Conservation (phyloP, 768 basidiomycete species). For the Tremella mesenterica region DNA sequence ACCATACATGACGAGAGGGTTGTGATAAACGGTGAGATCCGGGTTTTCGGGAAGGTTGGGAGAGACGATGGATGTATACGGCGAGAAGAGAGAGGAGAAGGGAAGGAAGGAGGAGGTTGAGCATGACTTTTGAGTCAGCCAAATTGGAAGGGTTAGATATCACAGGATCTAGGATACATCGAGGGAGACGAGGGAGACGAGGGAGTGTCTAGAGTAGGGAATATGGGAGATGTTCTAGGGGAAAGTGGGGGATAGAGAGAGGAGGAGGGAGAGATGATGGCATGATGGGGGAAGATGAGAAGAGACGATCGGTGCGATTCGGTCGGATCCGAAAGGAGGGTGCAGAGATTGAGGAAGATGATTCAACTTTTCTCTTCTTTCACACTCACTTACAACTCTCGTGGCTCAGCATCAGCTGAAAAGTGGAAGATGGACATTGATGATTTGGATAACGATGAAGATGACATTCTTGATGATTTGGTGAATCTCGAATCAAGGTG, state of each 20-base stretch:
- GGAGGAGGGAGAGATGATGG: too few species aligned
- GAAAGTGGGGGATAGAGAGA: too few species aligned
- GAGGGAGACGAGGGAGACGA: too few species aligned
- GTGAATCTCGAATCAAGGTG: neutral
- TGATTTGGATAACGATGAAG: neutral
- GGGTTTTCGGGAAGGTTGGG: slow-evolving; percentile 1
- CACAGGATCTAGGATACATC: neutral
- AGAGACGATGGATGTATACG: slow-evolving; percentile 9
- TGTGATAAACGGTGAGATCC: slow-evolving; percentile 10
- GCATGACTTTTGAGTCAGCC: slow-evolving; percentile 5
- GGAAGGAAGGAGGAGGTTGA: slow-evolving; percentile 10
- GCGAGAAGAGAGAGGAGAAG: slow-evolving; percentile 12
- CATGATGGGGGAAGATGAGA: too few species aligned
- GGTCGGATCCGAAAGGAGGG: neutral
- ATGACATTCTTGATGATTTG: neutral
- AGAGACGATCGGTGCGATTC: neutral
- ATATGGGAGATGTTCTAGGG: too few species aligned
- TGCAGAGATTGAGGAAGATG: neutral
- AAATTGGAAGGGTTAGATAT: neutral
- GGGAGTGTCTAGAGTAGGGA: too few species aligned
- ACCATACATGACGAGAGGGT: slow-evolving; percentile 7
- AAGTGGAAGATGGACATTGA: neutral
- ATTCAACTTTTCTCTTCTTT: neutral
- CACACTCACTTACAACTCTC: too few species aligned
- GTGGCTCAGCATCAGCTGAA: too few species aligned